Percentiles rank a stretch among this genome's conserved stretches.
Evolutionary conservation across 2,329 filamentous ascomycete genomes (phyloP).

Genomic region (Kalmusia sp.): DNA sequence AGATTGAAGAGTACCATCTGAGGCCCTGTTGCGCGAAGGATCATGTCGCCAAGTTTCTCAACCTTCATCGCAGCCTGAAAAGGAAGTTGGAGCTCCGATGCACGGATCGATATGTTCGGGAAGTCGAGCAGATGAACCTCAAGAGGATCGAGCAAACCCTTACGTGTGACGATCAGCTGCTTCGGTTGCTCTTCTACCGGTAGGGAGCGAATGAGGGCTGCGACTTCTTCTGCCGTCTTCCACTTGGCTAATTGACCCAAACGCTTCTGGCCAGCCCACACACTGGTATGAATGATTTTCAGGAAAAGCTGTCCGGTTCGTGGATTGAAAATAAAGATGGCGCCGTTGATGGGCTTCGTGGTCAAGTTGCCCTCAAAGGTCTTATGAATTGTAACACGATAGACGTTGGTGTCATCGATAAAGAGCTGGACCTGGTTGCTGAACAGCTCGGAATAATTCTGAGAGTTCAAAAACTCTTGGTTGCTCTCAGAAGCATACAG

Average conservation of each 20-base stretch:
- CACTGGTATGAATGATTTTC: constrained; percentile 99
- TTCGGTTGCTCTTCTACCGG: constrained; percentile 98
- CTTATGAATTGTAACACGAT: constrained; percentile 99
- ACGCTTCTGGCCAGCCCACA: constrained; percentile 99
- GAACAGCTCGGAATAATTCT: constrained; percentile 99
- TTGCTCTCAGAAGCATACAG: constrained; percentile 98
- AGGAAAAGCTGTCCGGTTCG: constrained; percentile 95
- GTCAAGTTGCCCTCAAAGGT: constrained; percentile 99
- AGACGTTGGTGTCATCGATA: constrained; percentile 99
- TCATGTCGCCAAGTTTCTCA: constrained; percentile 99
- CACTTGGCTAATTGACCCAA: constrained; percentile 97
- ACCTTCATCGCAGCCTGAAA: constrained; percentile 99
- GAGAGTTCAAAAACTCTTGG: constrained; percentile 98
- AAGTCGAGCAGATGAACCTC: constrained; percentile 98
- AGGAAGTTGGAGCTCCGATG: constrained; percentile 93
- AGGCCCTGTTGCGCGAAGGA: constrained; percentile 94
- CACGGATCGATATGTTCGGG: constrained; percentile 97
- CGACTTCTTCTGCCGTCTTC: constrained; percentile 99
- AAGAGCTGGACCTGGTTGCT: constrained; percentile 99
- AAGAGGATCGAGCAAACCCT: constrained; percentile 94
- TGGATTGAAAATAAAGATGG: constrained; percentile 99
- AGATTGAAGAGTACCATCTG: constrained; percentile 99
- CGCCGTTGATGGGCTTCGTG: constrained; percentile 98
- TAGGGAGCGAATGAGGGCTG: constrained; percentile 91
- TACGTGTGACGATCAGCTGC: constrained; percentile 96